Base-by-base conservation (phyloP, 2,329 filamentous ascomycete genomes). In the Alternaria sp. region DNA sequence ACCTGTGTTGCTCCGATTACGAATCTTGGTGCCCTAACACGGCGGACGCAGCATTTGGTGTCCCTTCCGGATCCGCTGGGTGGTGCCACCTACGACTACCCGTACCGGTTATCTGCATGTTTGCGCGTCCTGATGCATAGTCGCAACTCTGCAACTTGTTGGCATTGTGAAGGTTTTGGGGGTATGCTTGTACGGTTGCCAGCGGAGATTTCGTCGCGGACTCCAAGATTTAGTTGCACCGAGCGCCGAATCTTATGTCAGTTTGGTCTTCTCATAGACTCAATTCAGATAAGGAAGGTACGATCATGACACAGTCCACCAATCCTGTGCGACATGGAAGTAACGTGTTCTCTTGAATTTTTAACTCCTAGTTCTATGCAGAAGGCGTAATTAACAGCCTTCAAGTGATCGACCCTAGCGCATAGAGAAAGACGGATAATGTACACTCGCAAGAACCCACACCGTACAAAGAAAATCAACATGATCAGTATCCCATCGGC, bases 301-400 rank as follows among this genome's bases (percentile, higher is more conserved):
- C 30, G 36, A 59, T 54, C 57, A 49, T 36, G 40, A 12, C 15
- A 45, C 17, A 21, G n/a, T 3, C 17, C 17, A 52, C 5, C 30
- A 52, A 23, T 32, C 49, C 19, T 21, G 13, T 52, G 28, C 23
- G 30, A 57, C 45, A 17, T 47, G 40, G 21, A 43, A 51, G 12
- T 54, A 58, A 57, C 43, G 54, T 65, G 32, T 25, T 59, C 49
- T 62, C 62, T 62, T 62, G 25, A 47, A 57, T 59, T 67, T 62
- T 65, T 13, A 51, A 65, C 62, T 62, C 62, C 62, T 19, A 47
- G 47, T 57, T 67, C 62, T 67, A 67, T 63, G 62, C 65, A 63
- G 57, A 44, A 47, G 44, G 30, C 30, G 54, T 54, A 32, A 36
- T 46, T 52, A 64, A 45, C 50, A 51, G 32, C 45, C 30, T 44